A percentile compares a stretch with the other conserved stretches of the same genome.
Evolutionary conservation across 2,329 filamentous ascomycete genomes (phyloP).

Genomic region (Penicillium sclerotiorum): DNA sequence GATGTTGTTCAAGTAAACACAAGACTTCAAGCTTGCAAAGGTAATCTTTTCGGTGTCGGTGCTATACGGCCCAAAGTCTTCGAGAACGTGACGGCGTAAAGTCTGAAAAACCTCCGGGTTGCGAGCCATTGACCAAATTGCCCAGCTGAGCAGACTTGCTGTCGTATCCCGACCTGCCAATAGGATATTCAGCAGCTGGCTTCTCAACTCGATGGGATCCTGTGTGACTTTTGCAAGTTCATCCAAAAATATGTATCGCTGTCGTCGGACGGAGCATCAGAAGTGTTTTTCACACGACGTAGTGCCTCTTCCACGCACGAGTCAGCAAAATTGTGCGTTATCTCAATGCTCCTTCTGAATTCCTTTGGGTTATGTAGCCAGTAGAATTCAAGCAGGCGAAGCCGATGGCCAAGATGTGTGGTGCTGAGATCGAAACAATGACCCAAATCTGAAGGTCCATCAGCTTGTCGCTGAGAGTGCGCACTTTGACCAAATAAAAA

Average conservation of each 20-base stretch:
- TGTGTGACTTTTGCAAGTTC: slow-evolving; percentile 50
- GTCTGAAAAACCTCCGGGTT: neutral
- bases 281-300: neutral
- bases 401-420: neutral
- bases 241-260: slow-evolving; percentile 52
- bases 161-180: slow-evolving; percentile 59
- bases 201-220: slow-evolving; percentile 51
- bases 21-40: neutral
- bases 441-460: neutral
- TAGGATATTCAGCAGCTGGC: slow-evolving; percentile 54
- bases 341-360: too few species aligned
- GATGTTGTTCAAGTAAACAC: neutral
- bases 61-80: neutral
- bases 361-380: too few species aligned
- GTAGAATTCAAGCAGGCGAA: too few species aligned
- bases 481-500: slow-evolving; percentile 62
- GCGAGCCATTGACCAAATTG: neutral
- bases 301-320: too few species aligned
- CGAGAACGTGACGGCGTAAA: neutral
- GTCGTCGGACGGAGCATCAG: neutral
- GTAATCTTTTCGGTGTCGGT: neutral
- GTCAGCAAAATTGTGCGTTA: too few species aligned
- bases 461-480: neutral
- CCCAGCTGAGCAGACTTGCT: slow-evolving; percentile 25
- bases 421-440: neutral